These are phyloP conservation scores for Posidonia australis DNA, from an alignment of 106 monocot species.

Conservation along the genomic window DNA sequence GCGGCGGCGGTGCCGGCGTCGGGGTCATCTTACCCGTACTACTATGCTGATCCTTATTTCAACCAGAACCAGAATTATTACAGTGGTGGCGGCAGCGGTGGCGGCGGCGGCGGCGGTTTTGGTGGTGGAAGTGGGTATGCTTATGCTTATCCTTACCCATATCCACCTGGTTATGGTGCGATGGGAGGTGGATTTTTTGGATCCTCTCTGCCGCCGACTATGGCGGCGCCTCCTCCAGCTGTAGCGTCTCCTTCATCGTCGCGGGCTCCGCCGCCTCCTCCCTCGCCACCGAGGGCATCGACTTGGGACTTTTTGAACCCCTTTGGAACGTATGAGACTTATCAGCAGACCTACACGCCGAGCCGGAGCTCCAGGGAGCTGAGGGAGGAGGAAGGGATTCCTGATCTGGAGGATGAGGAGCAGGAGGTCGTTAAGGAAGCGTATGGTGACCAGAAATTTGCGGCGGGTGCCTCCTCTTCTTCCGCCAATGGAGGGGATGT, in stretches of 20 bases:
- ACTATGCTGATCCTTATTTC: constrained; percentile 4
- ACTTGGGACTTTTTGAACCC: constrained; percentile 89
- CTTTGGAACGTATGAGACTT: constrained; percentile 38
- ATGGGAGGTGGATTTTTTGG: constrained; percentile 3
- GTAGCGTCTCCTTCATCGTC: constrained; percentile 8
- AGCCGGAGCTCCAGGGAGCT: constrained; percentile 71
- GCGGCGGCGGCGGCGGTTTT: not conserved
- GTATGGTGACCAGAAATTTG: constrained; percentile 42
- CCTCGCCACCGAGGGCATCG: constrained; percentile 53
- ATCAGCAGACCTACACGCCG: constrained; percentile 42
- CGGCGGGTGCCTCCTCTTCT: constrained; percentile 10
- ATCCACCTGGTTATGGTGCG: not conserved
- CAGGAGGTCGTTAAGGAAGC: constrained; percentile 61
- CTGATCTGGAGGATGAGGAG: constrained; percentile 72
- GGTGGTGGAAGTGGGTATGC: too few species aligned
- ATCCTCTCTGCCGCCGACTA: not conserved
- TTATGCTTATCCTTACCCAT: constrained; percentile 2
- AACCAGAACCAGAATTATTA: constrained; percentile 1
- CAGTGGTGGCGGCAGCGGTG: constrained; percentile 2
- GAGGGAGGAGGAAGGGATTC: constrained; percentile 90
- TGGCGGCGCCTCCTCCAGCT: not conserved
- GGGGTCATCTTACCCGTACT: constrained; percentile 3
- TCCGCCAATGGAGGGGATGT: not conserved
- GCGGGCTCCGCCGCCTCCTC: constrained; percentile 37
- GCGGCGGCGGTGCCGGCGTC: not conserved